These are phyloP conservation scores for Solanum gracilifrons DNA, from an alignment of 257 asterid genomes.

Conservation along the genomic window DNA sequence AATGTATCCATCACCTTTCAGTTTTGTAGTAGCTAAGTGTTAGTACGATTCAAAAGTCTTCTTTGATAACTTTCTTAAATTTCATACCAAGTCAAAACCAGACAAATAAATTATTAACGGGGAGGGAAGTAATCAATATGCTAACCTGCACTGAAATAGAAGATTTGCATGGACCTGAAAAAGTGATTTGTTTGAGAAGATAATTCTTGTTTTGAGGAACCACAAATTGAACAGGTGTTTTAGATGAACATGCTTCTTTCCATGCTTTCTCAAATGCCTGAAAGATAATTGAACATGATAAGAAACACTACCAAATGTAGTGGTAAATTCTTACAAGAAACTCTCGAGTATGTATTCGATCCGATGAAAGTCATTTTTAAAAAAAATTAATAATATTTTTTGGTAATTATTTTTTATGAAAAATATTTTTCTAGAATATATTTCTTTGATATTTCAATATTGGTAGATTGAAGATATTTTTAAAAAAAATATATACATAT, in stretches of 20 bases:
- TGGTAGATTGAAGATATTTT: no score
- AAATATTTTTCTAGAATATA: no score
- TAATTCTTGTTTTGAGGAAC: slow-evolving; percentile 10
- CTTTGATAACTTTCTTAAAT: neutral
- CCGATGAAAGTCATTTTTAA: neutral
- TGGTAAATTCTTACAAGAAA: neutral
- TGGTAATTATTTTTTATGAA: no score
- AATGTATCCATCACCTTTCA: no score
- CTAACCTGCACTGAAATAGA: slow-evolving; percentile 16
- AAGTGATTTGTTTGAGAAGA: slow-evolving; percentile 21
- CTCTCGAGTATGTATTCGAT: neutral
- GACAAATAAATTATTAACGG: neutral
- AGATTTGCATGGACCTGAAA: slow-evolving; percentile 34
- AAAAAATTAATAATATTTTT: no score
- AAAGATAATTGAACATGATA: neutral
- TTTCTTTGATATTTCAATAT: no score
- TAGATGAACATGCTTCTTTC: slow-evolving; percentile 25
- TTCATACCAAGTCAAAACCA: rapidly evolving
- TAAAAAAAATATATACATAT: no score
- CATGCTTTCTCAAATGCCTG: slow-evolving; percentile 34
- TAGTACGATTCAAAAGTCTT: neutral
- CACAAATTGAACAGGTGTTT: slow-evolving; percentile 5
- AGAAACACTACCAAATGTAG: neutral
- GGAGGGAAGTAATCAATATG: neutral
- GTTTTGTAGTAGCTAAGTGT: no score